phyloP scores from a whole-genome alignment of 1,139 yeast species.

The Scheffersomyces parashehatae region DNA sequence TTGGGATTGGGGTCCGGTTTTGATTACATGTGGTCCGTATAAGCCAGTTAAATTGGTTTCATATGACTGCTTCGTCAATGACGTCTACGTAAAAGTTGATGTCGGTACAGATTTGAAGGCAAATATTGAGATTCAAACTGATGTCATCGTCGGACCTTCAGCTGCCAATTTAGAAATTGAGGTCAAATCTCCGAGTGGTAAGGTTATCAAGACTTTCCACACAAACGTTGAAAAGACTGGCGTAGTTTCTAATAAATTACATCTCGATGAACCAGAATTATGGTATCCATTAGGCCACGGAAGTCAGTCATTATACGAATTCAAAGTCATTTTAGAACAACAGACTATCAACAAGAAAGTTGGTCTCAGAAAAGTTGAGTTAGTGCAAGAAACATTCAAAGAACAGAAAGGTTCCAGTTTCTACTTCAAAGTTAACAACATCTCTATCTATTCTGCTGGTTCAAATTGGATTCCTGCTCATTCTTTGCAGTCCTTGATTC shows the following conservation, averaged over 20 bases:
- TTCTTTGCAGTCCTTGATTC: constrained; percentile 32
- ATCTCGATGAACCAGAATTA: constrained; percentile 23
- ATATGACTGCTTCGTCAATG: constrained; percentile 13
- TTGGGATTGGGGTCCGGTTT: constrained; percentile 60
- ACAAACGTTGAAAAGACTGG: neutral
- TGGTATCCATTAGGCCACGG: constrained; percentile 49
- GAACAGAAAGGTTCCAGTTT: constrained; percentile 24
- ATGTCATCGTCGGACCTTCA: neutral
- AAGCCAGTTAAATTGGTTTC: constrained; percentile 36
- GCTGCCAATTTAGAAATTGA: constrained; percentile 5
- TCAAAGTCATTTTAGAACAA: constrained; percentile 13
- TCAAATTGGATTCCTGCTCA: constrained; percentile 54
- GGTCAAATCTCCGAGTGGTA: constrained; percentile 4
- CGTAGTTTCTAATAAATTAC: neutral
- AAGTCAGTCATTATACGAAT: constrained; percentile 30
- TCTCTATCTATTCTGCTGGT: constrained; percentile 39
- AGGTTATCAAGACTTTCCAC: constrained; percentile 1
- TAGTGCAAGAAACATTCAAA: constrained; percentile 34
- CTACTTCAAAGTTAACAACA: constrained; percentile 40
- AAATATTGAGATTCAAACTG: constrained; percentile 10
- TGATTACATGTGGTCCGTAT: constrained; percentile 50
- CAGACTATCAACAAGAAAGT: constrained; percentile 14
- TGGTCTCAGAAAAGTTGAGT: constrained; percentile 40
- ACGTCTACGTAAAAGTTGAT: constrained; percentile 21
- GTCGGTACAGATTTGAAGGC: constrained; percentile 17